phyloP scores from a whole-genome alignment of 192 early-diverging fungal genomes.

The Backusella liffmaniae region DNA sequence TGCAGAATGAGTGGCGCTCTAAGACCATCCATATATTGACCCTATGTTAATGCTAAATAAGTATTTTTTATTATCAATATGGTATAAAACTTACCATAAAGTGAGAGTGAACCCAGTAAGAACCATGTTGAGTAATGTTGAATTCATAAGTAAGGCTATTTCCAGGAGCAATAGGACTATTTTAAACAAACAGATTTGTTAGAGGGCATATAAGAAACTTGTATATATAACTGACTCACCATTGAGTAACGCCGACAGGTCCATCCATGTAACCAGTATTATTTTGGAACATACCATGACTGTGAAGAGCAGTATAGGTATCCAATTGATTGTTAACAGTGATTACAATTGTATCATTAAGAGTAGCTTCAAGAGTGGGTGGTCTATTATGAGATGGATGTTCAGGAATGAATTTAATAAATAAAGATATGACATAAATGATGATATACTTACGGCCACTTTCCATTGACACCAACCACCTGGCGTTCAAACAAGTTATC shows the following conservation, averaged over 20 bases:
- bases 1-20: constrained; percentile 38
- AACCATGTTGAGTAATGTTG: constrained; percentile 60
- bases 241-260: constrained; percentile 52
- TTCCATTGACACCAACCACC: constrained; percentile 68
- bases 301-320: constrained; percentile 43
- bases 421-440: not conserved
- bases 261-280: constrained; percentile 52
- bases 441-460: constrained; percentile 53
- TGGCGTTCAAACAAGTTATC: constrained; percentile 63
- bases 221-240: constrained; percentile 30
- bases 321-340: constrained; percentile 44
- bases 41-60: not conserved
- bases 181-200: not conserved
- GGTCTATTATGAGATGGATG: constrained; percentile 30
- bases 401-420: not conserved
- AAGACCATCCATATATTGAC: constrained; percentile 45
- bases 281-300: constrained; percentile 57
- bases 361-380: constrained; percentile 43
- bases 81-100: constrained; percentile 28
- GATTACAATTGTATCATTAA: constrained; percentile 47
- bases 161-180: constrained; percentile 68
- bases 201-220: not conserved
- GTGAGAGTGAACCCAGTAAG: constrained; percentile 55
- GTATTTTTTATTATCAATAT: not conserved
- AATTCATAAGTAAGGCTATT: constrained; percentile 74